Percentiles rank a stretch among this genome's conserved stretches.
These are phyloP conservation scores for Kregervanrija fluxuum DNA, from an alignment of 805 yeast species.

Conservation along the genomic window DNA sequence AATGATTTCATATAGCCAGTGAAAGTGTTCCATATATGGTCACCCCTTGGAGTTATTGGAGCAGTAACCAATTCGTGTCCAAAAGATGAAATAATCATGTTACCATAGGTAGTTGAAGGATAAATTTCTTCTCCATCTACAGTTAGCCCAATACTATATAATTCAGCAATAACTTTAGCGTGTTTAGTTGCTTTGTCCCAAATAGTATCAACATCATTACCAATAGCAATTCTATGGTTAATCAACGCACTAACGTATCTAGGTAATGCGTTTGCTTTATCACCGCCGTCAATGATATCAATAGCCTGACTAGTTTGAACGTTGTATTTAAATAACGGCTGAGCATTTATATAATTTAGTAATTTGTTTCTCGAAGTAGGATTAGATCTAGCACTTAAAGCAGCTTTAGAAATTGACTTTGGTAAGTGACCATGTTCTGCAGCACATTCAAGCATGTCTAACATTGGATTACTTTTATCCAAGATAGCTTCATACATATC, in stretches of 20 bases:
- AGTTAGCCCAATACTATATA: conserved; percentile 30
- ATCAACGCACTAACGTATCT: conserved; percentile 47
- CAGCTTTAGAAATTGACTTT: conserved; percentile 6
- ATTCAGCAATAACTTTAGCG: conserved; percentile 26
- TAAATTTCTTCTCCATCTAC: conserved; percentile 26
- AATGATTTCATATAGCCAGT: conserved; percentile 59
- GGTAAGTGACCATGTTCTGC: conserved; percentile 40
- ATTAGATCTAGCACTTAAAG: conserved; percentile 17
- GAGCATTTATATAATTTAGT: conserved; percentile 20
- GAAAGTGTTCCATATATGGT: conserved; percentile 44
- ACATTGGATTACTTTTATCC: conserved; percentile 51
- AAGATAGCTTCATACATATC: conserved; percentile 45
- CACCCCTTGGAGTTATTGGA: conserved; percentile 36
- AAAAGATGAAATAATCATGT: conserved; percentile 15
- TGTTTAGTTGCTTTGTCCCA: conserved; percentile 26
- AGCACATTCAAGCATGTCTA: conserved; percentile 50
- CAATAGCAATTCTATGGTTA: conserved; percentile 54
- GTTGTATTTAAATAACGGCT: conserved; percentile 28
- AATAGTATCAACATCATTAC: conserved; percentile 33
- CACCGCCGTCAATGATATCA: conserved; percentile 64
- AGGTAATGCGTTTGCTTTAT: conserved; percentile 72
- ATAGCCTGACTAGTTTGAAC: conserved; percentile 61
- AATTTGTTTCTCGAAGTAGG: conserved; percentile 30
- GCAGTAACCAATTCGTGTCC: conserved; percentile 31
- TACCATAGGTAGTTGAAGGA: conserved; percentile 18